phyloP scores from a whole-genome alignment of 805 yeast species.

The Candida andamanensis region DNA sequence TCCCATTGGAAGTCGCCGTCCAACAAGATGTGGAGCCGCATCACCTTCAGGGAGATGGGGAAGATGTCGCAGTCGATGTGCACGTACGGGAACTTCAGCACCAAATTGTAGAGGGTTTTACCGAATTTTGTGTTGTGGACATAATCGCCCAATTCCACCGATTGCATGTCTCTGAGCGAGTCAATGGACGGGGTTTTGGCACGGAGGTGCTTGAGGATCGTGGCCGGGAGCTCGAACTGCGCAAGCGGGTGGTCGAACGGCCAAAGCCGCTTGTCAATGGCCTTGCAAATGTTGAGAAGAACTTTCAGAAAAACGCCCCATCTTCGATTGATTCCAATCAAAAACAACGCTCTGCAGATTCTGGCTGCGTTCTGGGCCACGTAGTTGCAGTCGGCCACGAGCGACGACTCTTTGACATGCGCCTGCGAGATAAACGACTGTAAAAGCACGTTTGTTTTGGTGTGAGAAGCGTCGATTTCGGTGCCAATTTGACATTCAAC shows the following conservation, averaged over 20 bases:
- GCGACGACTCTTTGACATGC: conserved; percentile 67
- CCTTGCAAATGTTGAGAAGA: conserved; percentile 76
- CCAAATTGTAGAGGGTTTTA: conserved; percentile 46
- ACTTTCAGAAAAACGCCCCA: conserved; percentile 84
- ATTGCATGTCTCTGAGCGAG: conserved; percentile 62
- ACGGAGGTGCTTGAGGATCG: conserved; percentile 56
- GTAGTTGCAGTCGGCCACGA: conserved; percentile 81
- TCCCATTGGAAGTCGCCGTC: conserved; percentile 87
- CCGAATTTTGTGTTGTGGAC: conserved; percentile 84
- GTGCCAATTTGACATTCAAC: conserved; percentile 82
- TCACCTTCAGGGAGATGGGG: conserved; percentile 83
- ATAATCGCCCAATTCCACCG: conserved; percentile 80
- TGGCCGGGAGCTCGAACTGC: conserved; percentile 77
- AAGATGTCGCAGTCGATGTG: conserved; percentile 75
- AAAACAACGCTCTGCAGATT: conserved; percentile 84
- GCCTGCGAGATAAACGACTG: conserved; percentile 86
- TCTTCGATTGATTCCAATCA: conserved; percentile 79
- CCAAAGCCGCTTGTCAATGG: conserved; percentile 85
- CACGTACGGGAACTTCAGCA: conserved; percentile 72
- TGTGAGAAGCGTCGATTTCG: conserved; percentile 66
- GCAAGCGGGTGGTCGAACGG: conserved; percentile 82
- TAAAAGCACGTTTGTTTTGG: conserved; percentile 79
- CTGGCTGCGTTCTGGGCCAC: conserved; percentile 95
- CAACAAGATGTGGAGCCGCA: conserved; percentile 69
- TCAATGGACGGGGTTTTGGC: conserved; percentile 66